Evolutionary conservation across 495 filamentous ascomycete species (phyloP), one percentile per base, ranked within the genome.

Genomic region (Talaromyces thailandensis): DNA sequence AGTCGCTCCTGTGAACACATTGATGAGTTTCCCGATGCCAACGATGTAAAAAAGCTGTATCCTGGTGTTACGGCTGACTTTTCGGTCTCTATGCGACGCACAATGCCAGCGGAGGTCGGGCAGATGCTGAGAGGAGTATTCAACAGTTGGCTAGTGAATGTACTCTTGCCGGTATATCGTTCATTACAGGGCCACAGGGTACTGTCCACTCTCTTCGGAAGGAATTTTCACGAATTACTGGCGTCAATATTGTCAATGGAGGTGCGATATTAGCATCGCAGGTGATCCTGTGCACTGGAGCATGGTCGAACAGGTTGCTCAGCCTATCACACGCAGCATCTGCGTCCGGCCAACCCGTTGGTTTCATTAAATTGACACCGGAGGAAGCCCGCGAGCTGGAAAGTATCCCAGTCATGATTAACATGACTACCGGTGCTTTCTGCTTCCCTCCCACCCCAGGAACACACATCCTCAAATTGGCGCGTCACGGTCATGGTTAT

Each of bases 401-500:
- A 9, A 74, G 76, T 4, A 87, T 84, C 62, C 91, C 89, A 0
- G 83, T 90, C 6, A 67, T 92, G 16, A 71, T 95, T 23, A 91
- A 94, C 70, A 71, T 94, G 62, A 82, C 78, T 18, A 84, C 79
- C 0, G 90, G 90, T 23, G 74, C 89, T 55, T 96, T 92, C 74
- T 74, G 86, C 56, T 88, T 93, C 66, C 89, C 90, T 4, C 89
- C 91, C 8, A 67, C 67, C 0, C 68, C 70, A 5, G 71, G 67
- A 8, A 68, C 67, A 14, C 67, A 83, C 56, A 73, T 88, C 4
- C 74, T 95, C 31, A 95, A 95, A 68, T 65, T 93, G 32, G 91
- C 88, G 4, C 78, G 88, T 1, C 92, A 95, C 69, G 80, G 78
- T n/a, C 86, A 87, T 69, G 92, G 92, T 4, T 94, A 91, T 66